Evolutionary conservation across 2,329 filamentous ascomycete genomes (phyloP).

Genomic region (Calonectria honghensis): DNA sequence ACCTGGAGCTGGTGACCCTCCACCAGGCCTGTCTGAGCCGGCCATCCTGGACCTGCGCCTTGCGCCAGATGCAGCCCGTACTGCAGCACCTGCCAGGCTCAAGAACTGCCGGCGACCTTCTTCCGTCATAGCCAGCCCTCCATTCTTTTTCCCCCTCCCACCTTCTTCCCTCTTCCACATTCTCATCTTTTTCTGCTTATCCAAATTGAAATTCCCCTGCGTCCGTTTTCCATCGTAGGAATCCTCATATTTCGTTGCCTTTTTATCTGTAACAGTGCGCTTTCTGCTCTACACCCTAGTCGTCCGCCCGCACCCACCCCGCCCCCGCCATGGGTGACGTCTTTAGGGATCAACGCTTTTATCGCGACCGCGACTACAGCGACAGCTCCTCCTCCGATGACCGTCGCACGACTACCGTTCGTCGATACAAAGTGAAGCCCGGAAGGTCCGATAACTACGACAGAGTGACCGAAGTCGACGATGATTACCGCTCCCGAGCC

Average conservation of each 20-base stretch:
- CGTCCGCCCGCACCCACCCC: conserved; percentile 36
- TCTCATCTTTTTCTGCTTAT: conserved; percentile 42
- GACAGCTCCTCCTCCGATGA: conserved; percentile 63
- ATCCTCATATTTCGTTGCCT: conserved; percentile 2
- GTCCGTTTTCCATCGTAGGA: conserved; percentile 17
- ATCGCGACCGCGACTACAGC: conserved; percentile 56
- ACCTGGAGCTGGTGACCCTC: conserved; percentile 39
- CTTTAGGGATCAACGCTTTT: conserved; percentile 57
- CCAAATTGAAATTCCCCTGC: conserved; percentile 33
- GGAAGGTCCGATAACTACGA: conserved; percentile 64
- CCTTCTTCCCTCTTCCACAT: conserved; percentile 21
- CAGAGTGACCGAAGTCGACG: conserved; percentile 66
- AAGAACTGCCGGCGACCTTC: conserved; percentile 44
- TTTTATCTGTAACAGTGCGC: conserved; percentile 35
- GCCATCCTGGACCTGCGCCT: conserved; percentile 38
- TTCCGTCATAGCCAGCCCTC: conserved; percentile 53
- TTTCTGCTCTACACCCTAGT: conserved; percentile 38
- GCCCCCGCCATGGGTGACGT: conserved; percentile 60
- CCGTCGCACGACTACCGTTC: conserved; percentile 69
- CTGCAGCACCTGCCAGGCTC: conserved; percentile 19
- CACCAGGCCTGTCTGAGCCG: conserved; percentile 19
- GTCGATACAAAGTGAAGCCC: conserved; percentile 71
- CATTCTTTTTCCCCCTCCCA: conserved; percentile 36
- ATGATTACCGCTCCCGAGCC: conserved; percentile 67
- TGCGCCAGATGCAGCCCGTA: conserved; percentile 10